Conservation (phyloP, 2,329 filamentous ascomycete genomes). For the Fusarium guadeloupense region DNA sequence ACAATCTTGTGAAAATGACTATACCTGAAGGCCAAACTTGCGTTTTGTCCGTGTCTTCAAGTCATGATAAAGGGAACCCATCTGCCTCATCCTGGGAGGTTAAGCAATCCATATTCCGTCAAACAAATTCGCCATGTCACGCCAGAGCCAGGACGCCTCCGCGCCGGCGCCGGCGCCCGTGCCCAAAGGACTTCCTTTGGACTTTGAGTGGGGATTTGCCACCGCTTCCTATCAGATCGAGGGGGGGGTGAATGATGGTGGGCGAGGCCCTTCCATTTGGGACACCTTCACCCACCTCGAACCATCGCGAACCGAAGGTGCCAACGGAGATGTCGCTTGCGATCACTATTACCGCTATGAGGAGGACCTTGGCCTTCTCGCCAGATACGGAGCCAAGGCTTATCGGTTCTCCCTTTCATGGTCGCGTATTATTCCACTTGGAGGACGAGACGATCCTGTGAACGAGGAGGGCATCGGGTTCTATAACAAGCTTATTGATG, state of each 20-base stretch:
- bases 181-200: conserved; percentile 26
- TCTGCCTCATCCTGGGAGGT: too few species aligned
- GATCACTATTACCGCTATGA: conserved; percentile 54
- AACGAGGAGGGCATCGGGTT: conserved; percentile 69
- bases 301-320: conserved; percentile 52
- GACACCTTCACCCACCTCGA: conserved; percentile 54
- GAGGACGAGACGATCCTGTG: conserved; percentile 68
- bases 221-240: conserved; percentile 57
- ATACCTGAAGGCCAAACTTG: too few species aligned
- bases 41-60: too few species aligned
- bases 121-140: too few species aligned
- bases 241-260: conserved; percentile 51
- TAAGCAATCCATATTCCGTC: too few species aligned
- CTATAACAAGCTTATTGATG: conserved; percentile 69
- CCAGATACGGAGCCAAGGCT: conserved; percentile 64
- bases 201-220: conserved; percentile 54
- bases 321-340: conserved; percentile 58
- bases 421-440: conserved; percentile 72
- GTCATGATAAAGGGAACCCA: too few species aligned
- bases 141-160: too few species aligned
- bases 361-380: conserved; percentile 68
- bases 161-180: too few species aligned
- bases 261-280: conserved; percentile 55
- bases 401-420: conserved; percentile 74
- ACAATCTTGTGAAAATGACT: too few species aligned